Percentiles rank a stretch among this genome's conserved stretches.
Conservation (phyloP, 2,329 filamentous ascomycete species). For the Kalmusia sp. region DNA sequence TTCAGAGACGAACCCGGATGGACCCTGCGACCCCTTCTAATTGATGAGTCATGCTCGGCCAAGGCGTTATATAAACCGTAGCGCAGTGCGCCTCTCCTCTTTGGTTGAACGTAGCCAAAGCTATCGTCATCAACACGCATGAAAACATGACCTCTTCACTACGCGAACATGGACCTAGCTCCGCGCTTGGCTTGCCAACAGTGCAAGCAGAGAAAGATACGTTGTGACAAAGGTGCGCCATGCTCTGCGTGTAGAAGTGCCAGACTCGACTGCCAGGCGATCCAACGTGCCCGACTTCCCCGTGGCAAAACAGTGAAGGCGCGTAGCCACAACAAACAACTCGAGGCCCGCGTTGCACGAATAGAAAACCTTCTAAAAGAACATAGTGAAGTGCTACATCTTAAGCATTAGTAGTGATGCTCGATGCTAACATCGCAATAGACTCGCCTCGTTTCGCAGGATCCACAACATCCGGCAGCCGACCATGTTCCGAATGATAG, state of each 20-base stretch:
- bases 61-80: no score
- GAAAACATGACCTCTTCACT: no score
- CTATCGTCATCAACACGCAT: not conserved
- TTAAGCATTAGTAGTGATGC: not conserved
- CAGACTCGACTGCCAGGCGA: constrained; percentile 10
- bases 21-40: no score
- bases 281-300: constrained; percentile 19
- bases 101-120: no score
- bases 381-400: not conserved
- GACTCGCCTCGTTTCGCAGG: not conserved
- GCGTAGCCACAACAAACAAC: not conserved
- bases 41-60: no score
- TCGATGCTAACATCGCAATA: not conserved
- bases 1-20: no score
- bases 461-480: not conserved
- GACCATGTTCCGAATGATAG: not conserved
- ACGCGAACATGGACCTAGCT: constrained; percentile 9
- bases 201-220: constrained; percentile 18
- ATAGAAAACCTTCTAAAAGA: constrained; percentile 4
- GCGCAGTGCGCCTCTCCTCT: no score
- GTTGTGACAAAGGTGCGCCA: constrained; percentile 17
- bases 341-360: constrained; percentile 2
- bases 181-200: constrained; percentile 18
- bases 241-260: constrained; percentile 16
- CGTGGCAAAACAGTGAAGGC: constrained; percentile 16